These are phyloP conservation scores for Miscanthus lutarioriparius DNA, from an alignment of 176 grass and related monocot species.

Conservation along the genomic window DNA sequence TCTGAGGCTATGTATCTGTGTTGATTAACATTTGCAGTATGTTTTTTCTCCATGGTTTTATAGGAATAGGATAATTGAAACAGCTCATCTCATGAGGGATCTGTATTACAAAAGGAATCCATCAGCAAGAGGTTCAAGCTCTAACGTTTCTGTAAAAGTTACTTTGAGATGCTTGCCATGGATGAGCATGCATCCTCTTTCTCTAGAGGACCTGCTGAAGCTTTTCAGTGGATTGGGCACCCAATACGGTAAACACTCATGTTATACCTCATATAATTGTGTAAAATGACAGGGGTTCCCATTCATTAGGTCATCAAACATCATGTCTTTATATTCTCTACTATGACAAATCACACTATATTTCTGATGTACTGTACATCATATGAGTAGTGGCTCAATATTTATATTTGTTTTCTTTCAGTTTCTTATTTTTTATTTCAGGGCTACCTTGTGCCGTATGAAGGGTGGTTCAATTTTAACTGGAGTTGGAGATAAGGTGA, in stretches of 20 bases:
- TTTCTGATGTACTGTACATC: background rate
- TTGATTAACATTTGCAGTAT: background rate
- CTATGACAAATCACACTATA: background rate
- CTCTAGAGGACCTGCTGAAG: slow-evolving; percentile 45
- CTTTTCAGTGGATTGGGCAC: slow-evolving; percentile 82
- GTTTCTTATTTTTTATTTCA: slow-evolving; percentile 39
- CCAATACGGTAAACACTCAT: slow-evolving; percentile 45
- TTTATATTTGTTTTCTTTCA: background rate
- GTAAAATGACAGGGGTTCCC: background rate
- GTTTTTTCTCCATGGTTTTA: slow-evolving; percentile 14
- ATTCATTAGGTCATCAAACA: background rate
- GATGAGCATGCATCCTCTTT: slow-evolving; percentile 63
- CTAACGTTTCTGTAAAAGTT: slow-evolving; percentile 45
- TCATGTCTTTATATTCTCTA: background rate
- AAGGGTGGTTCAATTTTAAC: slow-evolving; percentile 78
- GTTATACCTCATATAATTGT: slow-evolving; percentile 16
- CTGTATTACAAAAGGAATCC: slow-evolving; percentile 84
- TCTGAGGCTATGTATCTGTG: background rate
- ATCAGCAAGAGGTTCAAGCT: slow-evolving; percentile 30
- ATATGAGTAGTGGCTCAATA: background rate
- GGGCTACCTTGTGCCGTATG: slow-evolving; percentile 76
- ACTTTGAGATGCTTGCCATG: slow-evolving; percentile 64
- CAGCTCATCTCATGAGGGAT: slow-evolving; percentile 66
- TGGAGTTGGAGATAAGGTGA: slow-evolving; percentile 87
- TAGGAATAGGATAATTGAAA: slow-evolving; percentile 65